These are phyloP conservation scores for Alternaria postmessia DNA, from an alignment of 2,329 filamentous ascomycete species.

Conservation along the genomic window DNA sequence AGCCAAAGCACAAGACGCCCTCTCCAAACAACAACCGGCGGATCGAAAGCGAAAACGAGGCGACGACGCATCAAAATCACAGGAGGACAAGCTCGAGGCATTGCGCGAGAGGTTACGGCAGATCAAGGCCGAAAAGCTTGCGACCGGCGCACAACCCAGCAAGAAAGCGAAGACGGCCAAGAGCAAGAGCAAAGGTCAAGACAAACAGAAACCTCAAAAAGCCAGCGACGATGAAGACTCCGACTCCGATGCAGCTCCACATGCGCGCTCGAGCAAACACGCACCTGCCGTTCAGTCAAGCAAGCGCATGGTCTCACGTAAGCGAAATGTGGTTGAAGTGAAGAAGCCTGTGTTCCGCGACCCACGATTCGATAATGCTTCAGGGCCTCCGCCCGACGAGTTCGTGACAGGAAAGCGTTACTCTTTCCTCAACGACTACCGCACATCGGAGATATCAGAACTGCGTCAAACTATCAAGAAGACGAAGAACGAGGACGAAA, in stretches of 20 bases:
- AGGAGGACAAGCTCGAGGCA: constrained; percentile 58
- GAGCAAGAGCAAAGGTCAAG: constrained; percentile 24
- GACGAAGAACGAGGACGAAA: constrained; percentile 70
- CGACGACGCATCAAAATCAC: constrained; percentile 48
- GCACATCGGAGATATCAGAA: constrained; percentile 80
- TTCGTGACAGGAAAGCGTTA: constrained; percentile 75
- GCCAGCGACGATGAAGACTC: constrained; percentile 46
- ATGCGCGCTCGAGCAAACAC: constrained; percentile 77
- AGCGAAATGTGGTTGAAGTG: constrained; percentile 73
- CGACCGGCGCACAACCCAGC: constrained; percentile 28
- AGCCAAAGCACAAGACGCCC: constrained; percentile 80
- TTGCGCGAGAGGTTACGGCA: constrained; percentile 56
- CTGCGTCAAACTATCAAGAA: constrained; percentile 73
- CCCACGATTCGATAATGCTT: constrained; percentile 82
- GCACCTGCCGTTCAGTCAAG: constrained; percentile 84
- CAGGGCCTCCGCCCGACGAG: constrained; percentile 63
- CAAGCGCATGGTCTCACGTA: constrained; percentile 83
- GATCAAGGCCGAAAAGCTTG: constrained; percentile 53
- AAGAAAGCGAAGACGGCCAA: constrained; percentile 29
- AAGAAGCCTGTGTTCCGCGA: constrained; percentile 73
- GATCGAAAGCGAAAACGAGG: constrained; percentile 55
- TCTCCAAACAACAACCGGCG: constrained; percentile 54
- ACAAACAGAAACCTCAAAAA: constrained; percentile 41
- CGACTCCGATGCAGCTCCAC: constrained; percentile 46
- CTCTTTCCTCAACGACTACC: constrained; percentile 86